phyloP scores from a whole-genome alignment of 2,329 filamentous ascomycete genomes.

The Alternaria triticina region DNA sequence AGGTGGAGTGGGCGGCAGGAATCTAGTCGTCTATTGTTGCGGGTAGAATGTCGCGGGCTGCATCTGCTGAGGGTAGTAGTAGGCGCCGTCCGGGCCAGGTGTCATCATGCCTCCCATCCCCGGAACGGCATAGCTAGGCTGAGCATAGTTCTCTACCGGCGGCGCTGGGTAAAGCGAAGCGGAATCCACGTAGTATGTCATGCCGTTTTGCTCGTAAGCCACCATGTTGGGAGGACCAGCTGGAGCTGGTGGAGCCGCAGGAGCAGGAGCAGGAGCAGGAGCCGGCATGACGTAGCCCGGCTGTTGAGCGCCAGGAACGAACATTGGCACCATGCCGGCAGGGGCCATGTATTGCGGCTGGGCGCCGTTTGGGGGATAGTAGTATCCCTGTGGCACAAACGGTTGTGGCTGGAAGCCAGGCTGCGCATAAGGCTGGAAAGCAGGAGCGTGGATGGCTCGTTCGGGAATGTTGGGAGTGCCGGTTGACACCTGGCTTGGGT shows the following conservation, averaged over 20 bases:
- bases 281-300: slow-evolving; percentile 51
- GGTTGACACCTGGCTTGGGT: slow-evolving; percentile 72
- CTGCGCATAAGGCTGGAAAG: slow-evolving; percentile 74
- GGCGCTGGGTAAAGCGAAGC: slow-evolving; percentile 65
- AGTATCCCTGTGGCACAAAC: slow-evolving; percentile 60
- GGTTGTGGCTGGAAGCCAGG: slow-evolving; percentile 59
- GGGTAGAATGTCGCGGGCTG: slow-evolving; percentile 65
- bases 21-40: slow-evolving; percentile 34
- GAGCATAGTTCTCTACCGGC: slow-evolving; percentile 53
- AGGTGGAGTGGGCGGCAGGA: background rate
- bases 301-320: slow-evolving; percentile 63
- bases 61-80: slow-evolving; percentile 64
- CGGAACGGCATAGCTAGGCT: slow-evolving; percentile 60
- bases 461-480: slow-evolving; percentile 92
- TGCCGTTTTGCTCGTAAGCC: slow-evolving; percentile 91
- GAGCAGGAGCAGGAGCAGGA: slow-evolving; percentile 31
- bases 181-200: slow-evolving; percentile 92
- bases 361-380: slow-evolving; percentile 61
- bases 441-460: slow-evolving; percentile 85
- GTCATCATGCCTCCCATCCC: slow-evolving; percentile 85
- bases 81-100: slow-evolving; percentile 60
- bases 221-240: slow-evolving; percentile 61
- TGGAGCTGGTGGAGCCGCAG: slow-evolving; percentile 41
- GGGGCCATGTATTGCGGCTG: slow-evolving; percentile 54
- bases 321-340: slow-evolving; percentile 60